Evolutionary conservation across 2,329 filamentous ascomycete genomes (phyloP), one percentile per base, ranked within the genome.

Genomic region (Xylariaceae sp.): DNA sequence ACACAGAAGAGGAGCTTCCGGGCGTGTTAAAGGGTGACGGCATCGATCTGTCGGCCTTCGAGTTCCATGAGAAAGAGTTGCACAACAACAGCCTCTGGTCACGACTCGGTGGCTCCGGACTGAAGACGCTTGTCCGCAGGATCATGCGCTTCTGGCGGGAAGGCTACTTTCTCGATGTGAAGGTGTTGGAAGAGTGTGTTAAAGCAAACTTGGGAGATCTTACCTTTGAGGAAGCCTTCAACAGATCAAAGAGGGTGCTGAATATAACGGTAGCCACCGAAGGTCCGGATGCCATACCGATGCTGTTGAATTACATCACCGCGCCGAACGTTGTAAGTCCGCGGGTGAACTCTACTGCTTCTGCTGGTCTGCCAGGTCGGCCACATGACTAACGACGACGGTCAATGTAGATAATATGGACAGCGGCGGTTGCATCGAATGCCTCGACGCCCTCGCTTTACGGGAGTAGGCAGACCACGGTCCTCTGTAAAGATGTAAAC

Each of bases 171-270:
- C 73, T 94, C 19, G 88, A 96, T 59, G 78, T 87, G 3, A 78
- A 74, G 28, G 82, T 94, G 8, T 65, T 97, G 31, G 88, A 94
- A 57, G 78, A 89, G 42, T 90, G 87, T 50, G 83, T 96, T 11
- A 76, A 83, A 41, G 79, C 82, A 11, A 94, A 95, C 50, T 81
- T 95, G 11, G 89, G 88, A 8, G 85, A 95, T 53, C 60, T 94
- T 46, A 96, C 89, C 0, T 97, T 97, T 55, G 87, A 94, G 61
- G 90, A 96, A 64, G 90, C 90, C 0, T 95, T 89, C 56, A 76
- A 81, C 36, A 78, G 80, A 45, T 95, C 88, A 27, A 92, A 92
- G 57, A 73, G 88, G 35, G 81, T 94, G 3, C 68, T 97, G 51
- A 96, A 96, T 59, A 96, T 97, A 48, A 95, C 88, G 0, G 82